Percentiles rank a stretch among this genome's conserved stretches.
Evolutionary conservation across 495 filamentous ascomycete species (phyloP).

Genomic region (Penicillium pulvis): DNA sequence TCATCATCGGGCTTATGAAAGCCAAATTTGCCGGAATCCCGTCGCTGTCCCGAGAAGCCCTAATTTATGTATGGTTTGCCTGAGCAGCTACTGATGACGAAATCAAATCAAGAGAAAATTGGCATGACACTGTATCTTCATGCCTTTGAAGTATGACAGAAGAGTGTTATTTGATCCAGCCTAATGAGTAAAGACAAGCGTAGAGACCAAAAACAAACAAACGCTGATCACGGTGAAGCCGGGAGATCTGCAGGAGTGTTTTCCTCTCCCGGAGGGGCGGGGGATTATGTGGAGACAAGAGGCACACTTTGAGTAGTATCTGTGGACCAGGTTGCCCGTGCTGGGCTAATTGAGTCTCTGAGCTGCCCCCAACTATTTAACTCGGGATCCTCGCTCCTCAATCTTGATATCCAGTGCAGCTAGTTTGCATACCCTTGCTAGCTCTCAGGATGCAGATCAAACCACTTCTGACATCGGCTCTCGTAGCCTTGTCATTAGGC

Average conservation of each 20-base stretch:
- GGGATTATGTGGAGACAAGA: neutral
- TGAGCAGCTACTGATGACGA: neutral
- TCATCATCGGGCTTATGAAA: neutral
- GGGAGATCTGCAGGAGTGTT: neutral
- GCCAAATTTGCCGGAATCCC: conserved; percentile 14
- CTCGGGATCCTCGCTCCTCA: neutral
- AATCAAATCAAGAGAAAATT: neutral
- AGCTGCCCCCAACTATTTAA: conserved; percentile 6
- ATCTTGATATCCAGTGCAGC: neutral
- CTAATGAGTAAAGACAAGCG: neutral
- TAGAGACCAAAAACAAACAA: neutral
- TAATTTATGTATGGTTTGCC: neutral
- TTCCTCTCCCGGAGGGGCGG: neutral
- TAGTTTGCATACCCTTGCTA: conserved; percentile 1
- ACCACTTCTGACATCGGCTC: conserved; percentile 31
- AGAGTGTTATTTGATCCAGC: neutral
- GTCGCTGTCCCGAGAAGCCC: conserved; percentile 22
- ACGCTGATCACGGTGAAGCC: neutral
- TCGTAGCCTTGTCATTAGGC: conserved; percentile 32
- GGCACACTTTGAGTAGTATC: neutral
- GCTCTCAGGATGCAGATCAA: conserved; percentile 32
- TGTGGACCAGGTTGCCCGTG: conserved; percentile 1
- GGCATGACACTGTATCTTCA: too few species aligned
- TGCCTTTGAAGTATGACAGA: neutral
- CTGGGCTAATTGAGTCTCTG: neutral